Evolutionary conservation across 106 monocot genomes (phyloP).

Genomic region (Amphibolis antarctica): DNA sequence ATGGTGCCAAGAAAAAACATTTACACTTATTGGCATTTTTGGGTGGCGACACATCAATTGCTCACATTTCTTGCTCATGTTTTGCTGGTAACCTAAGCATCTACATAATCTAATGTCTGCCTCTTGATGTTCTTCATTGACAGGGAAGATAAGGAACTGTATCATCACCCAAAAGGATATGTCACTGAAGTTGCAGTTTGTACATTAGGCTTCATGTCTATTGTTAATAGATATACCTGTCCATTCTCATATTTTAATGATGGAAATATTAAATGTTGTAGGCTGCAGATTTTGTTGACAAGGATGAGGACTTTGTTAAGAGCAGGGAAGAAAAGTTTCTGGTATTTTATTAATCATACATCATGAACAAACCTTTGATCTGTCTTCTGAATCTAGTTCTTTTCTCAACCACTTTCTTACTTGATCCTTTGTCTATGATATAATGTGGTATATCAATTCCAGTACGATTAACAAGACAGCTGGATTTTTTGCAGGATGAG

Average conservation of each 20-base stretch:
- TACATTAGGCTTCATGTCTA: neutral
- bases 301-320: neutral
- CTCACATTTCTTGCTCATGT: neutral
- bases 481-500: conserved; percentile 13
- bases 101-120: neutral
- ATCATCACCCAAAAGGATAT: neutral
- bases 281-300: neutral
- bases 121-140: neutral
- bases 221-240: neutral
- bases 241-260: neutral
- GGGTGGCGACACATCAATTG: too few relatives aligned
- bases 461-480: neutral
- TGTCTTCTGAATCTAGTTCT: too few relatives aligned
- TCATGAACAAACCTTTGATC: too few relatives aligned
- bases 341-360: neutral
- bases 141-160: conserved; percentile 28
- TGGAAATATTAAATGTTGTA: neutral
- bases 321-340: neutral
- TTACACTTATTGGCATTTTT: neutral
- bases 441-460: neutral
- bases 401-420: too few relatives aligned
- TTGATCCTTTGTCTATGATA: too few relatives aligned
- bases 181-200: neutral
- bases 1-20: neutral
- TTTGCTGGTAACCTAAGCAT: neutral